phyloP scores from a whole-genome alignment of 148 eudicot species.

The Persicaria tinctoria region DNA sequence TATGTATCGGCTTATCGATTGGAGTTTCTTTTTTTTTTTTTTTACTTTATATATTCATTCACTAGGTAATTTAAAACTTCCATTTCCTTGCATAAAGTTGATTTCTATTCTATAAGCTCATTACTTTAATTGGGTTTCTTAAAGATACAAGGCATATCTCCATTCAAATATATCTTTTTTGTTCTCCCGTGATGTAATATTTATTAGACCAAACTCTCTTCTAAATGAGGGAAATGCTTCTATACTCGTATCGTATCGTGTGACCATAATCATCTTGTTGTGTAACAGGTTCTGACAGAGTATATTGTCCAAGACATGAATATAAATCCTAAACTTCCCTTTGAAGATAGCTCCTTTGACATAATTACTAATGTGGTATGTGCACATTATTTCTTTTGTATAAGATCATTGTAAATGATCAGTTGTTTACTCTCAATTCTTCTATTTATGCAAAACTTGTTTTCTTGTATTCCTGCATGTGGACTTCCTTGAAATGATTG shows the following conservation, averaged over 20 bases:
- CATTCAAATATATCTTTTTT: neutral
- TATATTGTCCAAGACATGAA: slow-evolving; percentile 92
- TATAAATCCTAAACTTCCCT: slow-evolving; percentile 73
- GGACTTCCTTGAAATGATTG: neutral
- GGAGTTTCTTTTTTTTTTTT: neutral
- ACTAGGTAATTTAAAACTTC: neutral
- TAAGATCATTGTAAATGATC: neutral
- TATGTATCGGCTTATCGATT: neutral
- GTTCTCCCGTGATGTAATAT: neutral
- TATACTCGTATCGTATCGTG: neutral
- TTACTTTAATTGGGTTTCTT: neutral
- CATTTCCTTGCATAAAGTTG: neutral
- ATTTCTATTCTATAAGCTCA: neutral
- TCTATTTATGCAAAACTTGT: too few relatives aligned
- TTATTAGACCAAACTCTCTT: neutral
- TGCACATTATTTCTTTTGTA: neutral
- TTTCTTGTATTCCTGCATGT: too few relatives aligned
- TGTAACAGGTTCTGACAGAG: slow-evolving; percentile 70
- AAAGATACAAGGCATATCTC: neutral
- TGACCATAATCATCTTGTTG: neutral
- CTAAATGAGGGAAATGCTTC: neutral
- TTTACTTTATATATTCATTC: neutral
- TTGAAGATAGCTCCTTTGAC: slow-evolving; percentile 78
- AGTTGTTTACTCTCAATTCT: neutral
- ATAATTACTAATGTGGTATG: slow-evolving; percentile 96